A percentile compares a stretch with the other conserved stretches of the same genome.
Conservation (phyloP, 768 basidiomycete species). For the Trametes villosa region DNA sequence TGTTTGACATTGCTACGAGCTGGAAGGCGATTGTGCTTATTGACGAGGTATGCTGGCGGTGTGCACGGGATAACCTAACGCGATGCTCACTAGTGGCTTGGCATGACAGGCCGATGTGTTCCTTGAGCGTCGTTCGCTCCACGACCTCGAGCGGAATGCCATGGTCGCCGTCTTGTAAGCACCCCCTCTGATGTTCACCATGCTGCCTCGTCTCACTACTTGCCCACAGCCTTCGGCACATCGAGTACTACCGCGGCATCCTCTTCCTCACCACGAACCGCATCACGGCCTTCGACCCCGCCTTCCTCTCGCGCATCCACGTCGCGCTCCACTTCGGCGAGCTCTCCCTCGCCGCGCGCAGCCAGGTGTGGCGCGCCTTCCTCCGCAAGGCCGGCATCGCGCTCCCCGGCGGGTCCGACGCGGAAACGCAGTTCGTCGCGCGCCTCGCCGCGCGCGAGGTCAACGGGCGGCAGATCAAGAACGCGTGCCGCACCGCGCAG, state of each 20-base stretch:
- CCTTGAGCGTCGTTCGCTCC: slow-evolving; percentile 19
- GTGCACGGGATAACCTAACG: no score
- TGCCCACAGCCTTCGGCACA: slow-evolving; percentile 30
- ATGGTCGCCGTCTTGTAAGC: slow-evolving; percentile 62
- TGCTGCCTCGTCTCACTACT: background rate
- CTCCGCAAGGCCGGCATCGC: slow-evolving; percentile 26
- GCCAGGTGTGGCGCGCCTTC: slow-evolving; percentile 35
- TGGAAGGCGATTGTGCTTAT: slow-evolving; percentile 42
- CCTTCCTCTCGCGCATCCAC: slow-evolving; percentile 70
- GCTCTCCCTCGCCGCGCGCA: slow-evolving; percentile 30
- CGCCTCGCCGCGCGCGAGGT: slow-evolving; percentile 53
- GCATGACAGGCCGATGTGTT: slow-evolving; percentile 17
- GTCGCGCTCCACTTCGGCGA: slow-evolving; percentile 45
- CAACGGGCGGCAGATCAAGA: slow-evolving; percentile 74
- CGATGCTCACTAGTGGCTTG: no score
- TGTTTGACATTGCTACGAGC: slow-evolving; percentile 37
- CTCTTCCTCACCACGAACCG: slow-evolving; percentile 46
- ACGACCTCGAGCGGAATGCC: slow-evolving; percentile 53
- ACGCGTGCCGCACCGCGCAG: slow-evolving; percentile 63
- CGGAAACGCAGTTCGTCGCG: slow-evolving; percentile 43
- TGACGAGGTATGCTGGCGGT: slow-evolving; percentile 19
- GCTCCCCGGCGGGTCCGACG: slow-evolving; percentile 7
- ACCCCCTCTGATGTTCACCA: background rate
- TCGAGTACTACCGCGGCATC: slow-evolving; percentile 43
- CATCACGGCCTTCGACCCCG: slow-evolving; percentile 62